Base-by-base conservation (phyloP, 768 basidiomycete species). In the Panaeolus papilionaceus region DNA sequence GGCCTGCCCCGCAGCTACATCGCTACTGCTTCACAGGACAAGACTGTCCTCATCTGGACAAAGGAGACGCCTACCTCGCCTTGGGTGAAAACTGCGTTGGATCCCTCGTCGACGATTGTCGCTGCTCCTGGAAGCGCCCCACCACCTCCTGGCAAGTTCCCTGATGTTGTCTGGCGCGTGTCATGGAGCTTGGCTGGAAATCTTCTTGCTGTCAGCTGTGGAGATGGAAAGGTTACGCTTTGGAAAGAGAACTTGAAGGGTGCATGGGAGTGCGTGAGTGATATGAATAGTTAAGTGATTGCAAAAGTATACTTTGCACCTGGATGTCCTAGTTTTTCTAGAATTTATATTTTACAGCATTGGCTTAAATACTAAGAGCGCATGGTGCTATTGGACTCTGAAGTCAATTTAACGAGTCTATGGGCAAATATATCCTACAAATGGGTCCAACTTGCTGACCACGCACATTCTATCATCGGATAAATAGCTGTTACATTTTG, bases 181-280 rank as follows among this genome's bases (percentile, higher is more conserved):
- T 95, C 93, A 54, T 99, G 98, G 98, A 96, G 94, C 71, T 86
- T 98, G 28, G 94, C 96, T 0, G 97, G 97, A 18, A 99, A 98
- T 75, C 87, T 99, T 63, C 84, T 99, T 58, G 96, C 96, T 0
- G 98, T 99, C 51, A 95, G 94, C 77, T 97, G 95, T 78, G 96
- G 96, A 10, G 98, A 99, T 75, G 97, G 98, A 12, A 98, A 98
- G 80, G 97, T 99, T 23, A 95, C 93, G 8, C 82, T 98, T 62
- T 99, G 98, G 97, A 99, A 99, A 79, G 98, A 99, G 82, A 96
- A 94, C 76, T 79, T 98, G 74, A 93, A 92, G 74, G 94, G 94
- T n/a, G 82, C 85, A 20, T 99, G 96, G 94, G 98, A 99, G 79
- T 96, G 96, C 76, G 94, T 99, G 66, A 96, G 92, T 74, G 96